Percentiles rank a stretch among this genome's conserved stretches.
phyloP scores from a whole-genome alignment of 1,139 yeast genomes.

The Magnusiomyces paraingens region DNA sequence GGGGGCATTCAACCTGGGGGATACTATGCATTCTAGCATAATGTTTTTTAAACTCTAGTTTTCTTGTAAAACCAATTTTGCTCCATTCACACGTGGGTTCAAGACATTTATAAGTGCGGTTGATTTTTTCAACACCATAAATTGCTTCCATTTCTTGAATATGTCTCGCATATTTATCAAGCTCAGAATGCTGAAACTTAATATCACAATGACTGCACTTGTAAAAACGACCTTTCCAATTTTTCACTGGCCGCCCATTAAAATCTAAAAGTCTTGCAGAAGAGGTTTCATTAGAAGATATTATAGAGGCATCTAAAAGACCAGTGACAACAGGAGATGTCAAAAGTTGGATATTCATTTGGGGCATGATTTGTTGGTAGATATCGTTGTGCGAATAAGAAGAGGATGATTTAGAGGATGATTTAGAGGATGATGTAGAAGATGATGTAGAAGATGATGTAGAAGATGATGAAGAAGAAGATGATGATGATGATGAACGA shows the following conservation, averaged over 20 bases:
- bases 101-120: slow-evolving; percentile 28
- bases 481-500: too few species aligned
- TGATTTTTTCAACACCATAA: slow-evolving; percentile 18
- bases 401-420: too few species aligned
- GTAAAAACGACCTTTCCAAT: slow-evolving; percentile 27
- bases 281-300: too few species aligned
- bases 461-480: too few species aligned
- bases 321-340: too few species aligned
- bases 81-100: slow-evolving; percentile 27
- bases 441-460: too few species aligned
- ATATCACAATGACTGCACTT: slow-evolving; percentile 27
- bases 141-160: slow-evolving; percentile 23
- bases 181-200: slow-evolving; percentile 23
- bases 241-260: slow-evolving; percentile 28
- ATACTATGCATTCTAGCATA: slow-evolving; percentile 27
- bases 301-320: too few species aligned
- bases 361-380: too few species aligned
- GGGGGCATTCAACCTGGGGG: slow-evolving; percentile 28
- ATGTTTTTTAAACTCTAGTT: slow-evolving; percentile 28
- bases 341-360: too few species aligned
- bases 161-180: slow-evolving; percentile 24
- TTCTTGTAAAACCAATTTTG: slow-evolving; percentile 27
- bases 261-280: slow-evolving; percentile 17
- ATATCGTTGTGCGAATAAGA: too few species aligned
- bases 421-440: too few species aligned